Conservation (phyloP, 2,329 filamentous ascomycete species). For the Neodidymelliopsis sp. region DNA sequence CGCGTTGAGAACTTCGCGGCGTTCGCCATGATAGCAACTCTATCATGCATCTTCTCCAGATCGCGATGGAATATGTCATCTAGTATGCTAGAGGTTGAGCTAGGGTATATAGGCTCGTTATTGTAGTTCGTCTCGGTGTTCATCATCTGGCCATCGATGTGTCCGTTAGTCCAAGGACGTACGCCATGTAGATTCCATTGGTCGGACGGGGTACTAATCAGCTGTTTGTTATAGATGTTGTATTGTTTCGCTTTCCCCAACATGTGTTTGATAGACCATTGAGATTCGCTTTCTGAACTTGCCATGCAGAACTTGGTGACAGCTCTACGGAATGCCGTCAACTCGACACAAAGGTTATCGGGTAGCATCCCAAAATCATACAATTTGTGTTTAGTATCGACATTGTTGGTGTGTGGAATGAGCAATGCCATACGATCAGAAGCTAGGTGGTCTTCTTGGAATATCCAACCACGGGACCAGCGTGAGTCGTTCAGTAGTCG, state of each 20-base stretch:
- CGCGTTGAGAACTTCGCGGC: constrained; percentile 20
- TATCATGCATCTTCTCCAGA: constrained; percentile 21
- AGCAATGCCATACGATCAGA: constrained; percentile 23
- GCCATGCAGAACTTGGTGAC: constrained; percentile 30
- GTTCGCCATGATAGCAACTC: constrained; percentile 29
- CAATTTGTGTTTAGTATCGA: background rate
- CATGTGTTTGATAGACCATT: constrained; percentile 18
- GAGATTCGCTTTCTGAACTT: background rate
- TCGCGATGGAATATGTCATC: constrained; percentile 23
- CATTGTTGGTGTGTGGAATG: constrained; percentile 14
- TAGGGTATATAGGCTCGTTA: constrained; percentile 11
- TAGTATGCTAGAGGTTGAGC: constrained; percentile 23
- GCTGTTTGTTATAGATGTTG: constrained; percentile 26
- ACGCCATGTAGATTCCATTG: background rate
- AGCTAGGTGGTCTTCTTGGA: constrained; percentile 33
- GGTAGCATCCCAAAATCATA: constrained; percentile 16
- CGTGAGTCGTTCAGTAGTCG: constrained; percentile 24
- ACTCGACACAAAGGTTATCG: constrained; percentile 23
- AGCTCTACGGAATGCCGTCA: constrained; percentile 18
- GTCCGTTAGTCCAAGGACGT: background rate
- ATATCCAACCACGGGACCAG: constrained; percentile 34
- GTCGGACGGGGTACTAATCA: background rate
- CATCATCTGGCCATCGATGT: background rate
- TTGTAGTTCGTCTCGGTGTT: background rate
- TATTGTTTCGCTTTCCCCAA: constrained; percentile 30